Evolutionary conservation across 257 asterid species (phyloP).

Genomic region (Gentiana dahurica): DNA sequence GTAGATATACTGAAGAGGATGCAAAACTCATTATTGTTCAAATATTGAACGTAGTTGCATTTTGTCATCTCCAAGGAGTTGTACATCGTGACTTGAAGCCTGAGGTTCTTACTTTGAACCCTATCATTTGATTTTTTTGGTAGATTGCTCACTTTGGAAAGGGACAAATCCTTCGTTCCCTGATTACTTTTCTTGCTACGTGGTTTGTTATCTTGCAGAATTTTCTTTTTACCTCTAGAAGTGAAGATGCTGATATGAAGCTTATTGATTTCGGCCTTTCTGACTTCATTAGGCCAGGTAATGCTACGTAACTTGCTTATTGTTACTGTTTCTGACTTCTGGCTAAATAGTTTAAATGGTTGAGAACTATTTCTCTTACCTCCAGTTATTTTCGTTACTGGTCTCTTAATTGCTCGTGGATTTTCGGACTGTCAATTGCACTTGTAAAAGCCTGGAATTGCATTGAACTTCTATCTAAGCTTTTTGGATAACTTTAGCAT

Average conservation of each 20-base stretch:
- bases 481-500: too few relatives aligned
- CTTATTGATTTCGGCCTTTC: conserved; percentile 97
- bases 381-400: too few relatives aligned
- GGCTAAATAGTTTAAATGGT: too few relatives aligned
- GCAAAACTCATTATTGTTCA: conserved; percentile 82
- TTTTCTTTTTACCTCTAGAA: conserved; percentile 73
- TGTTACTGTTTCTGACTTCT: not conserved
- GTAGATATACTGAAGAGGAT: conserved; percentile 88
- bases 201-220: conserved; percentile 40
- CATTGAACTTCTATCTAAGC: too few relatives aligned
- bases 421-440: not conserved
- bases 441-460: too few relatives aligned
- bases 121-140: not conserved
- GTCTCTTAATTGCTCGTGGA: not conserved
- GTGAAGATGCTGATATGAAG: conserved; percentile 91
- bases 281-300: conserved; percentile 90
- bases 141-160: conserved; percentile 5
- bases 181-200: conserved; percentile 8
- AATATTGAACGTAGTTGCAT: conserved; percentile 83
- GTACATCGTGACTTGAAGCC: conserved; percentile 98
- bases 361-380: too few relatives aligned
- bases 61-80: conserved; percentile 98
- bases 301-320: not conserved
- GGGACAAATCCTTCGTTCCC: conserved; percentile 3
- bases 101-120: conserved; percentile 41